Evolutionary conservation across 208 protist genomes (phyloP), one percentile per base, ranked within the genome.

Genomic region (Trypanosoma caninum): DNA sequence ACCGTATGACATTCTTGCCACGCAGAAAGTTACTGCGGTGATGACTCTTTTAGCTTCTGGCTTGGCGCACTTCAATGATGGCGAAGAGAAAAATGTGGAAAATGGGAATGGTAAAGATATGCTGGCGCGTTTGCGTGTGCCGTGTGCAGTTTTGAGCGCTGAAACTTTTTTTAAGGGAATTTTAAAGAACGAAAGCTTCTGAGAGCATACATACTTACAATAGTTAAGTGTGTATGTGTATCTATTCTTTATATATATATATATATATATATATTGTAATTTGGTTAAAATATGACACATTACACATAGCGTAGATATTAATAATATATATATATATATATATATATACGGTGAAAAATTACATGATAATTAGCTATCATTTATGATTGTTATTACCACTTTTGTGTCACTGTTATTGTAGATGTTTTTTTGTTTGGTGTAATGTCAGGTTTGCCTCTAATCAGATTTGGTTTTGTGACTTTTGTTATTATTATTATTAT

Each of bases 401-500:
- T n/a, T n/a, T n/a, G n/a, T n/a, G n/a, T n/a, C n/a, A n/a, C n/a
- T n/a, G n/a, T n/a, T n/a, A n/a, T n/a, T n/a, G n/a, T n/a, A n/a
- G n/a, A n/a, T n/a, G n/a, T 59, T 44, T 42, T 46, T 46, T n/a
- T 41, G 7, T 27, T 57, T 28, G 2, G 11, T 50, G 25, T 38
- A 28, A 16, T 6, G 28, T 34, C 38, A n/a, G 1, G 20, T 27
- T 23, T 53, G 2, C 33, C 0, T 30, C 6, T 38, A 31, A 20
- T 41, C 25, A 18, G 1, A 25, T 57, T 38, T 65, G 47, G 18
- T 56, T n/a, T n/a, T n/a, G n/a, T n/a, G n/a, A n/a, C n/a, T 37
- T 50, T 59, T 25, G 20, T 58, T 37, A 48, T 45, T 34, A 10
- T 57, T 30, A 47, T 51, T 66, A 6, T 50, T 33, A 45, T 31